Evolutionary conservation across 2,329 filamentous ascomycete species (phyloP).

Genomic region (Didymella glomerata): DNA sequence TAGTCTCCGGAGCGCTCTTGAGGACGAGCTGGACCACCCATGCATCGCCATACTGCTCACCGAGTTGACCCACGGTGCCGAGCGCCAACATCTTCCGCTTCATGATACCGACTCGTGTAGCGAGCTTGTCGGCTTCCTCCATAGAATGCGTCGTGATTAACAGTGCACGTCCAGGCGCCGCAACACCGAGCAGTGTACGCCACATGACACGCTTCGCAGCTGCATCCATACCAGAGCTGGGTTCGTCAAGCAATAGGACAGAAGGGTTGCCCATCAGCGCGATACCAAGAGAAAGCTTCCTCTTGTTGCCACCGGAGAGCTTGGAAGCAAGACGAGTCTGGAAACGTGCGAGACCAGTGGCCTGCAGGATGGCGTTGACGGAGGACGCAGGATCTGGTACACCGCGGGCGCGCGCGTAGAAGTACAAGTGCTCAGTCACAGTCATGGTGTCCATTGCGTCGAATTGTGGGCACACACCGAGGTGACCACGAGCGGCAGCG

Average conservation of each 20-base stretch:
- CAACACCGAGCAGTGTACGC: constrained; percentile 78
- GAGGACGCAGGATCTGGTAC: constrained; percentile 79
- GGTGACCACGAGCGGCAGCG: constrained; percentile 74
- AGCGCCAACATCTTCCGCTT: constrained; percentile 85
- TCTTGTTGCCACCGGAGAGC: constrained; percentile 88
- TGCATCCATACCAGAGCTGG: constrained; percentile 86
- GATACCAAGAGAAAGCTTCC: constrained; percentile 89
- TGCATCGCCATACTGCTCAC: constrained; percentile 77
- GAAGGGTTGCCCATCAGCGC: constrained; percentile 91
- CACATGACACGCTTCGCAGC: constrained; percentile 94
- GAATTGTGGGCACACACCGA: constrained; percentile 87
- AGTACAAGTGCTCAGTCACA: constrained; percentile 82
- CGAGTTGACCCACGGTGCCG: constrained; percentile 76
- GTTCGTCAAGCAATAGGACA: constrained; percentile 88
- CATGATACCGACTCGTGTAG: constrained; percentile 84
- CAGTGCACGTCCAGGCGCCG: constrained; percentile 75
- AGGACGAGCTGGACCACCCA: constrained; percentile 85
- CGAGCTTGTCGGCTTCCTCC: constrained; percentile 93
- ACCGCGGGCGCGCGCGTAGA: constrained; percentile 86
- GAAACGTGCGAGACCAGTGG: constrained; percentile 79
- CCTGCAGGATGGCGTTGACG: constrained; percentile 77
- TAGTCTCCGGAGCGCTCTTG: constrained; percentile 75
- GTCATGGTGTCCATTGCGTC: constrained; percentile 89
- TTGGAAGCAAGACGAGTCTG: constrained; percentile 77
- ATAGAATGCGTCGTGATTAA: constrained; percentile 92